Conservation (phyloP, 2,329 filamentous ascomycete genomes). For the Parastagonospora nodorum region DNA sequence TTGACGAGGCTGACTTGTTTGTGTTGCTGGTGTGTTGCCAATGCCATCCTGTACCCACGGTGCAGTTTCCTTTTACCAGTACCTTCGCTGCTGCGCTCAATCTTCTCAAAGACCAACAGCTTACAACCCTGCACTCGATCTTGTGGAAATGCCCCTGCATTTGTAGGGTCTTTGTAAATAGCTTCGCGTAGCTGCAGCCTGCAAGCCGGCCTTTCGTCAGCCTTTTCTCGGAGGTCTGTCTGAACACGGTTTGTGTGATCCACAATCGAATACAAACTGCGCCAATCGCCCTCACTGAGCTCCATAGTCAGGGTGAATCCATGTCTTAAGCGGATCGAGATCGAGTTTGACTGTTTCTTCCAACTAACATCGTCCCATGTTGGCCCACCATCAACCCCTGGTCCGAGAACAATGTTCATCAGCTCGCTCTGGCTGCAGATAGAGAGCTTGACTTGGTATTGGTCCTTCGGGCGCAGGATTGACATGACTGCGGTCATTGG, state of each 20-base stretch:
- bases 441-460: conserved; percentile 72
- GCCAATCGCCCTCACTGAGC: conserved; percentile 77
- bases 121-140: conserved; percentile 75
- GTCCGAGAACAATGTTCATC: conserved; percentile 75
- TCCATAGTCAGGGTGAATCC: conserved; percentile 75
- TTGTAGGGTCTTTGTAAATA: conserved; percentile 78
- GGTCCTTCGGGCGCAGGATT: conserved; percentile 70
- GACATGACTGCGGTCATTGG: conserved; percentile 77
- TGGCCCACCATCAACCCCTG: conserved; percentile 68
- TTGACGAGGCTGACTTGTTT: conserved; percentile 79
- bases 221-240: conserved; percentile 68
- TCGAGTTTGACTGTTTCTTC: conserved; percentile 68
- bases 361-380: conserved; percentile 84
- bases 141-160: conserved; percentile 73
- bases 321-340: conserved; percentile 74
- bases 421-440: conserved; percentile 80
- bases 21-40: conserved; percentile 76
- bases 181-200: conserved; percentile 73
- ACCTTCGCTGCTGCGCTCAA: conserved; percentile 70
- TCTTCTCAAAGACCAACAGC: conserved; percentile 75
- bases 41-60: conserved; percentile 76
- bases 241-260: conserved; percentile 82
- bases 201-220: conserved; percentile 73
- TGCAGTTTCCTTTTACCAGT: conserved; percentile 75
- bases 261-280: conserved; percentile 79